Evolutionary conservation across 495 filamentous ascomycete species (phyloP), one percentile per base, ranked within the genome.

Genomic region (Staphylotrichum longicolle): DNA sequence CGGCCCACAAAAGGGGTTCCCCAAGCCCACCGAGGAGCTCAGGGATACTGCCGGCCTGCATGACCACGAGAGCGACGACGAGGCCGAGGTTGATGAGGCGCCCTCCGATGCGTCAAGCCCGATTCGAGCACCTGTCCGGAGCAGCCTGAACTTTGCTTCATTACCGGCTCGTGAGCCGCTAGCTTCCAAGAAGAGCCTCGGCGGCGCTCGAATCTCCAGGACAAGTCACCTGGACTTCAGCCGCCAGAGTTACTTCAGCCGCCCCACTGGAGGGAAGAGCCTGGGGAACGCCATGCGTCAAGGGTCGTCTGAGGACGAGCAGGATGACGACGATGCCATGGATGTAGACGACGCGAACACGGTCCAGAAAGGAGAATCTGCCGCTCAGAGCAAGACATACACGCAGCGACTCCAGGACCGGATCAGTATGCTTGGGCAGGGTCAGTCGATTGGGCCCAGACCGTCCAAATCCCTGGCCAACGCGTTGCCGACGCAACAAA

Each of bases 331-430:
- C 2, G 78, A 80, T 34, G 80, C 80, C 8, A 82, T 85, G 78
- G 86, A 89, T 62, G 58, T 82, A 7, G 85, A 89, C 51, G 77
- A 83, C 7, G 75, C 83, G n/a, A 76, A 76, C 41, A 66, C 61
- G 20, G 63, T 73, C 5, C 67, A 68, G 5, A 67, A 74, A 5
- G 72, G 77, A 62, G 78, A 70, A n/a, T 46, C 61, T 9, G 67
- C 71, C 33, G 63, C 70, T 6, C 91, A 96, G 71, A 91, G 84
- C 74, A 96, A 94, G 68, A 93, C 90, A 7, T 93, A 92, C 5
- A 97, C 94, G 3, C 91, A 97, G 70, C 81, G 88, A 9, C 80
- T 98, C 15, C 90, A 95, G 60, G 95, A 98, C 61, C 89, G 91
- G 66, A 96, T 98, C 66, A 93, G 87, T 68, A 91, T 93, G 85